A percentile compares a stretch with the other conserved stretches of the same genome.
phyloP scores from a whole-genome alignment of 2,329 filamentous ascomycete species.

The Ascochyta rabiei region DNA sequence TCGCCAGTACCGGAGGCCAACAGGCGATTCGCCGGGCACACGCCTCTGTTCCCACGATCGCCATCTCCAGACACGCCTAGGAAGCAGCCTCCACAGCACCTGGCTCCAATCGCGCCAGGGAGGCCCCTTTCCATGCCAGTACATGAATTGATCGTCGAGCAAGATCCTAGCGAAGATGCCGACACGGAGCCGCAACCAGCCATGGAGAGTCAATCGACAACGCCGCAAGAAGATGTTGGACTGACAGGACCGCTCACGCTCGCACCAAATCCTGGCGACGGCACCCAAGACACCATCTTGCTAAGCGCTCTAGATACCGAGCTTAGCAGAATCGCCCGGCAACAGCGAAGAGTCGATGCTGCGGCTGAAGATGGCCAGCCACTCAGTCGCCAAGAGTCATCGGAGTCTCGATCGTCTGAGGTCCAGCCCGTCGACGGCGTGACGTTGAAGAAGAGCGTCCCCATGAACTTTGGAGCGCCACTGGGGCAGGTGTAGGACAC shows the following conservation, averaged over 20 bases:
- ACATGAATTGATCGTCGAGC: constrained; percentile 18
- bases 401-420: constrained; percentile 26
- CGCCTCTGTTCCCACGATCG: constrained; percentile 36
- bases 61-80: constrained; percentile 4
- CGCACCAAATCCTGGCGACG: constrained; percentile 40
- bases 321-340: constrained; percentile 34
- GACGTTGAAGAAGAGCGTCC: constrained; percentile 40
- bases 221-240: constrained; percentile 29
- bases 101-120: constrained; percentile 1
- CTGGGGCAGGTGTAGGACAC: constrained; percentile 36
- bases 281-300: constrained; percentile 36
- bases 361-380: constrained; percentile 25
- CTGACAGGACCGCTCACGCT: constrained; percentile 42
- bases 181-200: constrained; percentile 7
- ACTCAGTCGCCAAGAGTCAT: constrained; percentile 31
- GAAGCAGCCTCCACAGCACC: constrained; percentile 13
- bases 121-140: constrained; percentile 19
- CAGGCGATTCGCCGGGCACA: constrained; percentile 46
- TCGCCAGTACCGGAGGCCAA: constrained; percentile 45
- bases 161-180: constrained; percentile 10
- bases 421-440: constrained; percentile 42
- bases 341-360: constrained; percentile 22
- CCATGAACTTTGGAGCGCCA: constrained; percentile 44
- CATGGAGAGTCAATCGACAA: constrained; percentile 20
- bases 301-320: constrained; percentile 35